Evolutionary conservation across 1,284 basidiomycete genomes (phyloP), one percentile per base, ranked within the genome.

Genomic region (Leucoagaricus sp.): DNA sequence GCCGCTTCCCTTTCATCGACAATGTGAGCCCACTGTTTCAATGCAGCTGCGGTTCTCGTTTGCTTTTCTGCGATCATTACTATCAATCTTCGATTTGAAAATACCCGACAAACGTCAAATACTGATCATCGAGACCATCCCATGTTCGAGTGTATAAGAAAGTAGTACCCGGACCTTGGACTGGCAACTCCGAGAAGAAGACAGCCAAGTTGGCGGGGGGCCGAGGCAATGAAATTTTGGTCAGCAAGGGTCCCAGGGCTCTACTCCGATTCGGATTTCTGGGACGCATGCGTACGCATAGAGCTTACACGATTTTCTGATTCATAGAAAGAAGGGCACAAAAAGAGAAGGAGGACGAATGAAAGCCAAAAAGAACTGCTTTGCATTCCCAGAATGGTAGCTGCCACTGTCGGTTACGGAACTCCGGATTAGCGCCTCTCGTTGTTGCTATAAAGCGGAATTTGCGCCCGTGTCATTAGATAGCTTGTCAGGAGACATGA

Each of bases 201-300:
- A 9, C 21, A 25, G 36, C 15, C 26, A 31, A 44, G 28, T 44
- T 33, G 13, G 29, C 28, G 19, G 40, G 15, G 28, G 28, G 17
- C 40, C 29, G 50, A 52, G 29, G 29, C 13, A 13, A 28, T 21
- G 8, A 25, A 46, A 47, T 36, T 40, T 53, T 25, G 7, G 25
- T 48, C 26, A 46, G 45, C 38, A 45, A 48, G 53, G 53, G 53
- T 55, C 36, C 53, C 29, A 55, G 53, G 53, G 46, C 41, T 42
- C 46, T 48, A 23, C 36, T 55, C 53, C 53, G 53, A 55, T 48
- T 55, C 53, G 53, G 53, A 41, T 26, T 2, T 17, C 33, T 45
- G 41, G 41, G 26, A 45, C 40, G 29, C 8, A 15, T 13, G 41
- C n/a, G 17, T n/a, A 13, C 17, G 49, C 49, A 9, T 17, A 21